Evolutionary conservation across 257 asterid species (phyloP).

Genomic region (Echites panduratus): DNA sequence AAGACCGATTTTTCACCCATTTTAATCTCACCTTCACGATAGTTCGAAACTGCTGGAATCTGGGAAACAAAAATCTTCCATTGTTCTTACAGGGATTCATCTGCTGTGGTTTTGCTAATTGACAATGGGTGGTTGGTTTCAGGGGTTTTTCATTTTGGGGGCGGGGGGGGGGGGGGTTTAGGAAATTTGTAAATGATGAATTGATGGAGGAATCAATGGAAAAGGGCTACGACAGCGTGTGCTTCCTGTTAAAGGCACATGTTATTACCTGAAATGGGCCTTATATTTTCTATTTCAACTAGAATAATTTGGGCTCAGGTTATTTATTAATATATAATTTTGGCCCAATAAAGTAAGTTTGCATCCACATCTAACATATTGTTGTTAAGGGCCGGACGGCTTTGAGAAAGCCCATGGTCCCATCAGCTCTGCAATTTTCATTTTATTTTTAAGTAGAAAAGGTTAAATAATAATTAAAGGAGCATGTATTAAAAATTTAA

Average conservation of each 20-base stretch:
- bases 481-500: no score
- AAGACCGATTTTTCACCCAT: constrained; percentile 82
- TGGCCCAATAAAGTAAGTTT: no score
- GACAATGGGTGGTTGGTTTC: no score
- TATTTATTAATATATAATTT: no score
- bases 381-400: no score
- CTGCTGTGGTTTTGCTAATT: neutral
- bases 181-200: neutral
- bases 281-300: neutral
- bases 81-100: neutral
- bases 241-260: neutral
- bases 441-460: no score
- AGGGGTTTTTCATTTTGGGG: neutral
- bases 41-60: constrained; percentile 36
- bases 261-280: neutral
- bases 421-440: no score
- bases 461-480: no score
- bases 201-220: neutral
- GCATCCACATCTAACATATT: no score
- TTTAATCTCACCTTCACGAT: constrained; percentile 74
- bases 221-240: neutral
- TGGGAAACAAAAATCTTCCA: neutral
- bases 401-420: no score
- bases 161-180: no score
- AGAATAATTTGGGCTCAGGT: no score